Conservation (phyloP, 2,329 filamentous ascomycete genomes). For the Botrytis fabae region DNA sequence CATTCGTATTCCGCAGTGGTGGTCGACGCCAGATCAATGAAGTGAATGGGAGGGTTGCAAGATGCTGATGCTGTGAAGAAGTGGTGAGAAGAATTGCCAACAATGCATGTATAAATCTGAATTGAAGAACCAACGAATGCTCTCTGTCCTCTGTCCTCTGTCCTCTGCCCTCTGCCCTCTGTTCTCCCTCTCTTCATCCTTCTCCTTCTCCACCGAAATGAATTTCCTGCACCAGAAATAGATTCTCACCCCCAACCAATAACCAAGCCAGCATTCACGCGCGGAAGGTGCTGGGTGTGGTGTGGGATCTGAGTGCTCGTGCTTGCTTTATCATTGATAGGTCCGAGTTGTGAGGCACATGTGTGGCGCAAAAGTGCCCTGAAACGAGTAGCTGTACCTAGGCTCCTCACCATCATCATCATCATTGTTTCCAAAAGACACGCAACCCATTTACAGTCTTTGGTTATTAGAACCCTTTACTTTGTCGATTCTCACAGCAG, state of each 20-base stretch:
- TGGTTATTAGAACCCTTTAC: background rate
- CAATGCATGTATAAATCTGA: too few species aligned
- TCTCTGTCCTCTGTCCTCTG: background rate
- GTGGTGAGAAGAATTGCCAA: background rate
- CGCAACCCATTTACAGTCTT: constrained; percentile 16
- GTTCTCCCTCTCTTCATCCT: background rate
- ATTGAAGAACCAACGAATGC: background rate
- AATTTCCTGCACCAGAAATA: background rate
- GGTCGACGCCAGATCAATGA: background rate
- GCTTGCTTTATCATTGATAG: constrained; percentile 12
- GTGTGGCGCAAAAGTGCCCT: constrained; percentile 15
- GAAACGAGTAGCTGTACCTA: constrained; percentile 20
- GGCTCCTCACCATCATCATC: constrained; percentile 11
- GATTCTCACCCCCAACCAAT: background rate
- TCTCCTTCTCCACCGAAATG: background rate
- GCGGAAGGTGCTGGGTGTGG: background rate
- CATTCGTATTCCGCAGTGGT: background rate
- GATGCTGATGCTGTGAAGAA: background rate
- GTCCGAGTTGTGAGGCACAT: constrained; percentile 19
- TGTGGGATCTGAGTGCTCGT: background rate
- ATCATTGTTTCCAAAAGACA: constrained; percentile 23
- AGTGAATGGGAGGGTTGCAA: background rate
- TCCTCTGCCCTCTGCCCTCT: background rate
- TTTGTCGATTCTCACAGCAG: background rate
- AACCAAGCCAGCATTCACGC: background rate